Evolutionary conservation across 169 alveolate species (phyloP).

Genomic region (Plasmodium yoelii): DNA sequence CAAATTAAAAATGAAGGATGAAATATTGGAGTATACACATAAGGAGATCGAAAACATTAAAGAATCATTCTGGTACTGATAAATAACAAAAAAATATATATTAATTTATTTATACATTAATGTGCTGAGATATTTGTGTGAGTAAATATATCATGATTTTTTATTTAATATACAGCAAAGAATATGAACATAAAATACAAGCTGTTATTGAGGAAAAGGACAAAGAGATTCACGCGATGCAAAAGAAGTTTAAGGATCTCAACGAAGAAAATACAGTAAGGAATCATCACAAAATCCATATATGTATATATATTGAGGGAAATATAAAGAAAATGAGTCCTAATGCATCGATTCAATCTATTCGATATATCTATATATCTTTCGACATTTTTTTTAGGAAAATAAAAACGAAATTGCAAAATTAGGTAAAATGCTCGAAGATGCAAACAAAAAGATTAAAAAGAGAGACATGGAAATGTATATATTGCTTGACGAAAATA

Average conservation of each 20-base stretch:
- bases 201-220: slow-evolving; percentile 54
- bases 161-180: slow-evolving; percentile 27
- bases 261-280: slow-evolving; percentile 55
- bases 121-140: background rate
- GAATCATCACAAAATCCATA: no score
- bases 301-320: no score
- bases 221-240: slow-evolving; percentile 30
- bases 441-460: slow-evolving; percentile 67
- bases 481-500: slow-evolving; percentile 67
- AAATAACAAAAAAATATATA: background rate
- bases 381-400: background rate
- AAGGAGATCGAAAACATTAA: slow-evolving; percentile 70
- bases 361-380: background rate
- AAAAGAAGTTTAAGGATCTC: slow-evolving; percentile 50
- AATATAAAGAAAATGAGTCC: background rate
- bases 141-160: background rate
- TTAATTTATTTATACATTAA: background rate
- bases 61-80: slow-evolving; percentile 63
- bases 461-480: slow-evolving; percentile 76
- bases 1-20: slow-evolving; percentile 55
- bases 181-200: slow-evolving; percentile 64
- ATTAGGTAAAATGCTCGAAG: slow-evolving; percentile 58
- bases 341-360: background rate
- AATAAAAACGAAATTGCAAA: slow-evolving; percentile 63
- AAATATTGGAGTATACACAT: slow-evolving; percentile 62